Evolutionary conservation across 352 stramenopile species (phyloP).

Genomic region (Pythium biforme): DNA sequence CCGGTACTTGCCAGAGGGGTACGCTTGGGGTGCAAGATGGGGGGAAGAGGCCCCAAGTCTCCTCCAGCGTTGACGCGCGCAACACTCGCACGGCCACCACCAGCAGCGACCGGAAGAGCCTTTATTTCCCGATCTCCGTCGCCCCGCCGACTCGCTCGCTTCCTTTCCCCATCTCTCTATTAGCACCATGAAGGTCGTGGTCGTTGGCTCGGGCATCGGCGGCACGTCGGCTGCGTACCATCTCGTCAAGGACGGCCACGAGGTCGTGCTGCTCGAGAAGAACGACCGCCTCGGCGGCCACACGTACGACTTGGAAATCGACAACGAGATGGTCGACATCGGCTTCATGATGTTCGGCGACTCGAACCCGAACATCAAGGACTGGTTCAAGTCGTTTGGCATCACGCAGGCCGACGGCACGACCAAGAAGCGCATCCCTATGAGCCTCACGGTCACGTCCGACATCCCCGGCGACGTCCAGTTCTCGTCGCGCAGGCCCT

Average conservation of each 20-base stretch:
- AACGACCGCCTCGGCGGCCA: constrained; percentile 78
- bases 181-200: constrained; percentile 77
- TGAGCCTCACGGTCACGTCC: constrained; percentile 85
- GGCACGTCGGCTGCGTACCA: constrained; percentile 84
- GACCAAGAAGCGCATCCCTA: constrained; percentile 85
- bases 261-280: constrained; percentile 81
- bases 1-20: neutral
- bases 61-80: neutral
- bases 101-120: no score
- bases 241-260: constrained; percentile 78
- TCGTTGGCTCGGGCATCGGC: constrained; percentile 82
- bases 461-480: constrained; percentile 78
- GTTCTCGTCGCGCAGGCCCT: constrained; percentile 82
- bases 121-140: constrained; percentile 23
- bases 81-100: neutral
- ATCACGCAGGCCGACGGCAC: constrained; percentile 83
- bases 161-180: neutral
- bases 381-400: constrained; percentile 86
- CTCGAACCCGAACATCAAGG: constrained; percentile 90
- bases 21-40: constrained; percentile 8
- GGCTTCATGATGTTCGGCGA: constrained; percentile 91
- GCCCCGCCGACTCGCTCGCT: neutral
- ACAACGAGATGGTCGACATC: constrained; percentile 81
- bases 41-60: neutral
- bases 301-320: constrained; percentile 87